phyloP scores from a whole-genome alignment of 345 rosid genomes.

The Lepidium africanum region DNA sequence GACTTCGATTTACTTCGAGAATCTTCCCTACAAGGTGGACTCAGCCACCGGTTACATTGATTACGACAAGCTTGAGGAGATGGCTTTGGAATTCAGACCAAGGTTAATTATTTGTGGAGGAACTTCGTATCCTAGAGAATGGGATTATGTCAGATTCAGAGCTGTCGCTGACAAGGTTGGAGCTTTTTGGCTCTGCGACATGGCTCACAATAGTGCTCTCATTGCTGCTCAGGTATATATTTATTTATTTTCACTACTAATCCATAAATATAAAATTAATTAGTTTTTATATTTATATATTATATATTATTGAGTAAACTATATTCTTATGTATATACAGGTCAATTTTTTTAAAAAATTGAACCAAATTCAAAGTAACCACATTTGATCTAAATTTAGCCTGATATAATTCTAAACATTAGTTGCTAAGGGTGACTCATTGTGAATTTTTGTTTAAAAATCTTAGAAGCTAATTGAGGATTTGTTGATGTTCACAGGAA shows the following conservation, averaged over 20 bases:
- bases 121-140: constrained; percentile 93
- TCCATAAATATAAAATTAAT: too few species aligned
- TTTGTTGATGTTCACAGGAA: constrained; percentile 43
- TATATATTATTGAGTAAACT: too few species aligned
- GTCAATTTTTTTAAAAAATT: too few species aligned
- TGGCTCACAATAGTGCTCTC: constrained; percentile 99
- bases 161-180: constrained; percentile 80
- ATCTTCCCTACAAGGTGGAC: constrained; percentile 89
- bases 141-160: constrained; percentile 78
- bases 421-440: neutral
- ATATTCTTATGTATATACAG: too few species aligned
- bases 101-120: constrained; percentile 91
- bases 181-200: constrained; percentile 84
- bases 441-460: neutral
- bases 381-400: too few species aligned
- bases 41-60: constrained; percentile 72
- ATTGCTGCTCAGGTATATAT: constrained; percentile 86
- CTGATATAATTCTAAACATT: too few species aligned
- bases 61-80: constrained; percentile 92
- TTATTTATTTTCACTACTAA: too few species aligned
- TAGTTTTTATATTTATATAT: too few species aligned
- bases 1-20: constrained; percentile 91
- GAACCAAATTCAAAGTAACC: too few species aligned
- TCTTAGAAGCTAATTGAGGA: neutral
- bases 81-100: constrained; percentile 92